Conservation (phyloP, 1,284 basidiomycete genomes). For the Moesziomyces parantarcticus region DNA sequence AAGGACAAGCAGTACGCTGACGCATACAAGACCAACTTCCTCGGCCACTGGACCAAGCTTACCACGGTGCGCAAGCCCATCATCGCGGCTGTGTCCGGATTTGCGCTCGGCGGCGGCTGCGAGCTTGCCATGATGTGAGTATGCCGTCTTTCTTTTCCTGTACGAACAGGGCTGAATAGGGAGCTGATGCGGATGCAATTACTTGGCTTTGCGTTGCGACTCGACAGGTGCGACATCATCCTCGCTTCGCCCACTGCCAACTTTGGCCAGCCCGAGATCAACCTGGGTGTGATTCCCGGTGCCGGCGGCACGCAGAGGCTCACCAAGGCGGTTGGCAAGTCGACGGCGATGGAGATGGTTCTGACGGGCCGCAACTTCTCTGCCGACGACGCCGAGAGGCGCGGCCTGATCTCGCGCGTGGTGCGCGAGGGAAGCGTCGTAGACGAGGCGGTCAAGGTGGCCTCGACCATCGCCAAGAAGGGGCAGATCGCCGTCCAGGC, state of each 20-base stretch:
- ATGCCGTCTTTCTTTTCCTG: slow-evolving; percentile 16
- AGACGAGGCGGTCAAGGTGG: slow-evolving; percentile 87
- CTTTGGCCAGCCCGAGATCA: slow-evolving; percentile 98
- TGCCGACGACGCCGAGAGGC: slow-evolving; percentile 84
- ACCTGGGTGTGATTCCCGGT: slow-evolving; percentile 94
- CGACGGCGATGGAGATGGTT: slow-evolving; percentile 92
- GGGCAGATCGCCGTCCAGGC: slow-evolving; percentile 87
- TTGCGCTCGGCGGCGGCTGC: slow-evolving; percentile 94
- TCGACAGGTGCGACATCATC: slow-evolving; percentile 82
- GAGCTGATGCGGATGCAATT: not conserved
- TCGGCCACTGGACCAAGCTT: slow-evolving; percentile 86
- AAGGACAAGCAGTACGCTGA: slow-evolving; percentile 87
- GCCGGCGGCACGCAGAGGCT: slow-evolving; percentile 86
- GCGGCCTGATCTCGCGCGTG: slow-evolving; percentile 85
- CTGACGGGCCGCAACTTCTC: slow-evolving; percentile 80
- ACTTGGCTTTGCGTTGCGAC: not conserved
- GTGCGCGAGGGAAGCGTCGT: slow-evolving; percentile 79
- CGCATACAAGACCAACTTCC: slow-evolving; percentile 87
- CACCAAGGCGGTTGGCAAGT: slow-evolving; percentile 87
- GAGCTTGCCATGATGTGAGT: slow-evolving; percentile 89
- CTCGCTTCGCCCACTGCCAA: slow-evolving; percentile 91
- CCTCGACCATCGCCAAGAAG: slow-evolving; percentile 83
- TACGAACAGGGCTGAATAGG: not conserved
- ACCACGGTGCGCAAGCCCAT: slow-evolving; percentile 86
- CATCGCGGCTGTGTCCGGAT: slow-evolving; percentile 94